These are phyloP conservation scores for Xerocomus amazonicus DNA, from an alignment of 1,284 basidiomycete species.

Conservation along the genomic window DNA sequence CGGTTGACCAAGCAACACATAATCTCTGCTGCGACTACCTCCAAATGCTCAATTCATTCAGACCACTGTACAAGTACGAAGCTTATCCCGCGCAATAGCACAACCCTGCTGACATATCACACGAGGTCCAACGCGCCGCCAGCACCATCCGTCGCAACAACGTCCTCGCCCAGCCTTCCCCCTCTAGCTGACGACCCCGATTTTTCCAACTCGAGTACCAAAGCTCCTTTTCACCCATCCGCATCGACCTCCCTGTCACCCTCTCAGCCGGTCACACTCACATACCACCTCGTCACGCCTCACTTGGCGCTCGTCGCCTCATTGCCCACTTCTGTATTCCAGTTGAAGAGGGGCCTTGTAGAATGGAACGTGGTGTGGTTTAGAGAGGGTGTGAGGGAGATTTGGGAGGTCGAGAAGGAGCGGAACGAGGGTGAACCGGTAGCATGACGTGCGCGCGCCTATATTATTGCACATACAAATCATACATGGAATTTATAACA, in stretches of 20 bases:
- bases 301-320: slow-evolving; percentile 80
- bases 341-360: slow-evolving; percentile 75
- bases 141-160: slow-evolving; percentile 1
- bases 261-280: slow-evolving; percentile 67
- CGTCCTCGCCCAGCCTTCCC: neutral
- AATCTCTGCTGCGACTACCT: slow-evolving; percentile 91
- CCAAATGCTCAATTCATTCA: slow-evolving; percentile 83
- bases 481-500: no score
- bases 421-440: slow-evolving; percentile 37
- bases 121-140: slow-evolving; percentile 37
- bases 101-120: neutral
- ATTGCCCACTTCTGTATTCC: slow-evolving; percentile 76
- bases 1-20: slow-evolving; percentile 86
- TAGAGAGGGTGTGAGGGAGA: slow-evolving; percentile 74
- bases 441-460: slow-evolving; percentile 2
- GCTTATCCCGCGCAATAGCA: neutral
- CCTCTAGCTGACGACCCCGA: slow-evolving; percentile 4
- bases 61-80: slow-evolving; percentile 75
- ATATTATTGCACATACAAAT: neutral
- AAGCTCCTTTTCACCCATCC: slow-evolving; percentile 30
- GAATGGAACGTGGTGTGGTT: slow-evolving; percentile 95
- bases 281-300: slow-evolving; percentile 83
- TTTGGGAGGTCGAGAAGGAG: slow-evolving; percentile 67
- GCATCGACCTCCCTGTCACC: slow-evolving; percentile 57
- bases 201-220: slow-evolving; percentile 4